Percentiles rank a stretch among this genome's conserved stretches.
phyloP scores from a whole-genome alignment of 1,139 yeast species.

The Scheffersomyces segobiensis region DNA sequence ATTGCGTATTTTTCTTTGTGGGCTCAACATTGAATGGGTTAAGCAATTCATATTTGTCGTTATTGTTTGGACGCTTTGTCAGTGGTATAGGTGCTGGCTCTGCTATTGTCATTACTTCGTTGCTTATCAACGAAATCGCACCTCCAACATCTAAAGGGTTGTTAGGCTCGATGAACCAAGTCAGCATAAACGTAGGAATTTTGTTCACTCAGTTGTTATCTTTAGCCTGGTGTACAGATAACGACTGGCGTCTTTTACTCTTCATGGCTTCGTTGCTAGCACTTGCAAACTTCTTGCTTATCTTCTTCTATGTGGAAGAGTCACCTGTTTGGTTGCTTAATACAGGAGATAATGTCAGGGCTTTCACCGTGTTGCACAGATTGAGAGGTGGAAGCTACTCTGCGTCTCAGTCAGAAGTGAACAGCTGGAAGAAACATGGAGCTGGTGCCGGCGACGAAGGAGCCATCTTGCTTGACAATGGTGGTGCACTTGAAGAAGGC shows the following conservation, averaged over 20 bases:
- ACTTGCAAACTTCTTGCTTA: constrained; percentile 42
- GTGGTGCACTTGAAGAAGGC: constrained; percentile 18
- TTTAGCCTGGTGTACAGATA: constrained; percentile 60
- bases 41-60: constrained; percentile 41
- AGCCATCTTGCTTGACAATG: constrained; percentile 3
- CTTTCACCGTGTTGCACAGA: constrained; percentile 36
- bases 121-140: constrained; percentile 76
- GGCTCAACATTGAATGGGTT: constrained; percentile 69
- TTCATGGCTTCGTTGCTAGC: constrained; percentile 61
- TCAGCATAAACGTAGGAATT: constrained; percentile 82
- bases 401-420: constrained; percentile 37
- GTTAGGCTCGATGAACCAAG: constrained; percentile 86
- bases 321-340: constrained; percentile 79
- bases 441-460: constrained; percentile 3
- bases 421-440: constrained; percentile 28
- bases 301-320: constrained; percentile 56
- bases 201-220: constrained; percentile 76
- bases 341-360: constrained; percentile 33
- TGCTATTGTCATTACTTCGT: constrained; percentile 80
- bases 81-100: constrained; percentile 89
- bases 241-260: constrained; percentile 72
- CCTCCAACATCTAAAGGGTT: constrained; percentile 71
- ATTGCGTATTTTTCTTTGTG: constrained; percentile 55
- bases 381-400: constrained; percentile 45
- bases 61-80: constrained; percentile 71